Percentiles rank a stretch among this genome's conserved stretches.
phyloP scores from a whole-genome alignment of 2,329 filamentous ascomycete genomes.

The Sporothrix pallida region DNA sequence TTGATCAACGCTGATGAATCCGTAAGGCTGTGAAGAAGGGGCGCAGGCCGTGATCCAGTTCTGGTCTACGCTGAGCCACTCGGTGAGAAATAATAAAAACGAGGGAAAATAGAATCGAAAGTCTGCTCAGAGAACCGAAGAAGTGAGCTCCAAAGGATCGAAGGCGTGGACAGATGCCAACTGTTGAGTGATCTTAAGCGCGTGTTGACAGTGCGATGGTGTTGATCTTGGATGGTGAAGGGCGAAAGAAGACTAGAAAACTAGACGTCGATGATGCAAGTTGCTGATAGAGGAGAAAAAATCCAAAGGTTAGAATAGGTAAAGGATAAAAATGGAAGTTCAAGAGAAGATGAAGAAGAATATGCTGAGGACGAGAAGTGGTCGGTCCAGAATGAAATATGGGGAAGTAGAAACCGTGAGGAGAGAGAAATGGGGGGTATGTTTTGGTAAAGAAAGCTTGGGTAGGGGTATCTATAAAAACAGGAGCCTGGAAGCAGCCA shows the following conservation, averaged over 20 bases:
- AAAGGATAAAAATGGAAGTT: background rate
- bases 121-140: background rate
- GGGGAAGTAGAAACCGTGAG: conserved; percentile 3
- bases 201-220: background rate
- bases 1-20: background rate
- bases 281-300: background rate
- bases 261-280: background rate
- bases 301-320: background rate
- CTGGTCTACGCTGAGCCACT: conserved; percentile 11
- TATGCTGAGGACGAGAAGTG: background rate
- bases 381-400: conserved; percentile 1
- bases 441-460: conserved; percentile 5
- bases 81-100: background rate
- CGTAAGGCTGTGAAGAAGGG: conserved; percentile 10
- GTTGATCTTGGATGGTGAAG: background rate
- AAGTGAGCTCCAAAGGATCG: background rate
- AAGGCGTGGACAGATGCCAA: background rate
- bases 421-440: background rate
- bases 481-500: background rate
- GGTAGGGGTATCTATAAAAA: conserved; percentile 25
- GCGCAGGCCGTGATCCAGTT: background rate
- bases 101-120: background rate
- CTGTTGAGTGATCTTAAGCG: background rate
- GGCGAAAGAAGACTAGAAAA: background rate
- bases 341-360: background rate